Percentiles rank a stretch among this genome's conserved stretches.
phyloP scores from a whole-genome alignment of 352 stramenopile species.

The Phytophthora citrophthora region DNA sequence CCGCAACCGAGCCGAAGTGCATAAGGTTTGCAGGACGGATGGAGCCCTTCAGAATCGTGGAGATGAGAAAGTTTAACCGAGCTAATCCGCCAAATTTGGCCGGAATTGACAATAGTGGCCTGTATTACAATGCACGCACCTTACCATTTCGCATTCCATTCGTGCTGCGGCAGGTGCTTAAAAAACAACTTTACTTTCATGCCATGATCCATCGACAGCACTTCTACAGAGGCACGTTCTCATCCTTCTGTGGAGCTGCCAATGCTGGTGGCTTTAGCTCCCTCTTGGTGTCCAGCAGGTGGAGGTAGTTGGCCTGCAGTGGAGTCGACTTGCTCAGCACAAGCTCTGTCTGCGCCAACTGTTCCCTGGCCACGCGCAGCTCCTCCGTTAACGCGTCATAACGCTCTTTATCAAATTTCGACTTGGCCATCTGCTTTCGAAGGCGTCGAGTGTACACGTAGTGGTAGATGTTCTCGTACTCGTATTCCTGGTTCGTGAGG shows the following conservation, averaged over 20 bases:
- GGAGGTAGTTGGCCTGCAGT: conserved; percentile 73
- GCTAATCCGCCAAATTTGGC: no score
- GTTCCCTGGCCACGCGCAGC: conserved; percentile 41
- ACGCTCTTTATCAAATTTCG: conserved; percentile 63
- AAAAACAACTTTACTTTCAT: conserved; percentile 24
- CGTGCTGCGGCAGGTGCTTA: conserved; percentile 19
- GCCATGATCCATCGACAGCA: background rate
- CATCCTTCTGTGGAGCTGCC: conserved; percentile 13
- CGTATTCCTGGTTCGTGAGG: conserved; percentile 86
- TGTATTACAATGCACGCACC: conserved; percentile 33
- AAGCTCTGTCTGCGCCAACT: conserved; percentile 57
- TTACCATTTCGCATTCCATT: conserved; percentile 28
- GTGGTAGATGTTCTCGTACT: conserved; percentile 90
- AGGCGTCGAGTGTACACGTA: conserved; percentile 80
- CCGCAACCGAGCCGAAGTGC: no score
- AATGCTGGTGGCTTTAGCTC: conserved; percentile 32
- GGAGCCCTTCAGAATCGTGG: no score
- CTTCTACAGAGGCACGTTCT: conserved; percentile 19
- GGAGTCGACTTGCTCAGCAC: conserved; percentile 73
- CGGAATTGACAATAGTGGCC: no score
- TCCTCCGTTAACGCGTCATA: conserved; percentile 49
- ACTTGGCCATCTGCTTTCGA: conserved; percentile 56
- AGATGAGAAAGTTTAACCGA: no score
- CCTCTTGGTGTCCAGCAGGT: conserved; percentile 52
- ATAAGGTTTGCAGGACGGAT: no score